Conservation (phyloP, 2,329 filamentous ascomycete genomes). For the Xylariomycetidae sp. region DNA sequence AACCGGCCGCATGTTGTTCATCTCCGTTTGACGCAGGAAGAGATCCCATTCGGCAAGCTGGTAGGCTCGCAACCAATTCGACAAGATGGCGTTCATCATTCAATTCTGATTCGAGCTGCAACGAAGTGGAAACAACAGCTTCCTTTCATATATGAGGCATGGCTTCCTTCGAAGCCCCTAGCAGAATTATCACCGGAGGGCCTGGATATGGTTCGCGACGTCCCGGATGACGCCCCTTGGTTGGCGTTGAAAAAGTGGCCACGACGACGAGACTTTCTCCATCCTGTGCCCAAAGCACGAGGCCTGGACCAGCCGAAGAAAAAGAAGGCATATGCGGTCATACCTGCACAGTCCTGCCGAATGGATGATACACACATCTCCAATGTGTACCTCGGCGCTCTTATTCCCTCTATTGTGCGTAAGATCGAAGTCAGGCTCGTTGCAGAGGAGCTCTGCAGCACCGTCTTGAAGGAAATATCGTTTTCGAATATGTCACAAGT, state of each 20-base stretch:
- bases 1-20: conserved; percentile 40
- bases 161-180: conserved; percentile 41
- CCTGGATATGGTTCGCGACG: conserved; percentile 31
- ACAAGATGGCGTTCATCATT: conserved; percentile 17
- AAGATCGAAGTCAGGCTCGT: conserved; percentile 62
- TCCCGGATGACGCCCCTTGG: conserved; percentile 43
- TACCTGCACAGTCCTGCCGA: conserved; percentile 42
- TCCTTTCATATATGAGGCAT: conserved; percentile 38
- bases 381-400: conserved; percentile 47
- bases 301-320: no score
- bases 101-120: conserved; percentile 38
- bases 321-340: conserved; percentile 38
- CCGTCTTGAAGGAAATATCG: conserved; percentile 45
- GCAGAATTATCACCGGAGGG: conserved; percentile 33
- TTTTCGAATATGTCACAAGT: conserved; percentile 54
- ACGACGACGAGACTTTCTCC: conserved; percentile 56
- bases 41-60: conserved; percentile 18
- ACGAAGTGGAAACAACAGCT: conserved; percentile 7
- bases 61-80: conserved; percentile 12
- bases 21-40: conserved; percentile 25
- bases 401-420: conserved; percentile 71
- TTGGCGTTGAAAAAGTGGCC: conserved; percentile 46
- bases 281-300: conserved; percentile 23
- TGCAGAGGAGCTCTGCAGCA: conserved; percentile 54
- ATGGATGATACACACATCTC: conserved; percentile 43